Evolutionary conservation across 1,139 yeast genomes (phyloP), one percentile per base, ranked within the genome.

Genomic region (Candida sp.): DNA sequence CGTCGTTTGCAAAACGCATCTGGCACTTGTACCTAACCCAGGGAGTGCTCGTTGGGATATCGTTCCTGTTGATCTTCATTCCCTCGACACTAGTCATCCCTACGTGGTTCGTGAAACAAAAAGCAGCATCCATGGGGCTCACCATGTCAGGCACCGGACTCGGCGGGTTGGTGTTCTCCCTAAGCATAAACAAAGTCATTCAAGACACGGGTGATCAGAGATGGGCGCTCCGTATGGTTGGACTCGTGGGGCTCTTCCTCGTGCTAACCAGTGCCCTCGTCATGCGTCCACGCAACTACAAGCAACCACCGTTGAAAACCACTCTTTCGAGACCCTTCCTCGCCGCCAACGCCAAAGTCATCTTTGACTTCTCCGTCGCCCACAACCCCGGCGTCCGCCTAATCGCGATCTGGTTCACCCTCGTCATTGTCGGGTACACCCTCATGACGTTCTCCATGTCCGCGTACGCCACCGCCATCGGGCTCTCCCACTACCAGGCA

Each of bases 1-100:
- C 93, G 0, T 84, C 91, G 0, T 85, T 82, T 61, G 78, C 91
- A 2, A 83, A 80, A 1, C 67, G 74, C 46, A 63, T 83, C 39
- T 83, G 89, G 84, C 90, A 87, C 53, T 67, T 88, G n/a, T 84
- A 81, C 60, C 66, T 86, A 42, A 81, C 90, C 11, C 93, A 88
- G 65, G 96, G 96, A 6, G 69, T 87, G 1, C 58, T 86, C 48
- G 78, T 84, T 44, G 91, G 93, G 0, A 55, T 83, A 7, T 84
- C 89, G 0, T 85, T 83, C 55, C 78, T 85, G 0, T 66, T 88
- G 40, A 69, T 85, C 17, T 86, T 80, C 55, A 78, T 85, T 8
- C 91, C 93, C 0, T 81, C 80, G 33, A 71, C 86, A 2, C 67
- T 80, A 44, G 71, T 84, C 3, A 59, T 86, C 32, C 88, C 90